A percentile compares a stretch with the other conserved stretches of the same genome.
phyloP scores from a whole-genome alignment of 352 stramenopile genomes.

The Thalassiosira allenii region DNA sequence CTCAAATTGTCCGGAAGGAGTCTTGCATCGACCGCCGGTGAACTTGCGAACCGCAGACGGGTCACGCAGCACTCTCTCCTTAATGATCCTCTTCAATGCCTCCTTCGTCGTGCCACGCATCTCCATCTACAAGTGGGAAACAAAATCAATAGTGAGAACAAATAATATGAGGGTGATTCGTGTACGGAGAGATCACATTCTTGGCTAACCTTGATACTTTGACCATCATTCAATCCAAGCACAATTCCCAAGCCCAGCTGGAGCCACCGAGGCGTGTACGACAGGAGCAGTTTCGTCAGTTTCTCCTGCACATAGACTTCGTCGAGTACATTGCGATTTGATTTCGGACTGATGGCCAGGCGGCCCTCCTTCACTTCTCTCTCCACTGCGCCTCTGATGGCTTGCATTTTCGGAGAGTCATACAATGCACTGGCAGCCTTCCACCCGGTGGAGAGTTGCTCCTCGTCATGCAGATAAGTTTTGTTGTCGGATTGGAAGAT shows the following conservation, averaged over 20 bases:
- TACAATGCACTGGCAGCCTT: slow-evolving; percentile 37
- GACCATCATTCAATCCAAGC: slow-evolving; percentile 9
- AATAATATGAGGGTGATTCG: slow-evolving; percentile 37
- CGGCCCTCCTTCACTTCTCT: slow-evolving; percentile 49
- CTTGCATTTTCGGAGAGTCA: slow-evolving; percentile 37
- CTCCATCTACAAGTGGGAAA: not conserved
- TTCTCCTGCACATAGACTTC: slow-evolving; percentile 40
- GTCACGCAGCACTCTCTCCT: slow-evolving; percentile 81
- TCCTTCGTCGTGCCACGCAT: slow-evolving; percentile 54
- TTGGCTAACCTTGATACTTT: slow-evolving; percentile 17
- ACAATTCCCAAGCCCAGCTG: slow-evolving; percentile 53
- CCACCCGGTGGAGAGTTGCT: slow-evolving; percentile 27
- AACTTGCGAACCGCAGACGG: slow-evolving; percentile 72
- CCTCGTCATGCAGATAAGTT: not conserved
- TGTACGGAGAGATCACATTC: slow-evolving; percentile 44
- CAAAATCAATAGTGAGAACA: slow-evolving; percentile 1
- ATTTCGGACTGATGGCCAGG: slow-evolving; percentile 34
- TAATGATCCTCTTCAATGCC: slow-evolving; percentile 79
- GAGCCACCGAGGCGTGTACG: slow-evolving; percentile 49
- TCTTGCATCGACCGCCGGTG: slow-evolving; percentile 78
- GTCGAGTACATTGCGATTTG: slow-evolving; percentile 38
- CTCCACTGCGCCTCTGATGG: slow-evolving; percentile 32
- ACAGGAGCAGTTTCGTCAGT: slow-evolving; percentile 49
- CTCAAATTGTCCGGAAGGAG: slow-evolving; percentile 85
- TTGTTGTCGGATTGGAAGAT: slow-evolving; percentile 52